phyloP scores from a whole-genome alignment of 2,329 filamentous ascomycete species.

The Scytalidium lignicola region DNA sequence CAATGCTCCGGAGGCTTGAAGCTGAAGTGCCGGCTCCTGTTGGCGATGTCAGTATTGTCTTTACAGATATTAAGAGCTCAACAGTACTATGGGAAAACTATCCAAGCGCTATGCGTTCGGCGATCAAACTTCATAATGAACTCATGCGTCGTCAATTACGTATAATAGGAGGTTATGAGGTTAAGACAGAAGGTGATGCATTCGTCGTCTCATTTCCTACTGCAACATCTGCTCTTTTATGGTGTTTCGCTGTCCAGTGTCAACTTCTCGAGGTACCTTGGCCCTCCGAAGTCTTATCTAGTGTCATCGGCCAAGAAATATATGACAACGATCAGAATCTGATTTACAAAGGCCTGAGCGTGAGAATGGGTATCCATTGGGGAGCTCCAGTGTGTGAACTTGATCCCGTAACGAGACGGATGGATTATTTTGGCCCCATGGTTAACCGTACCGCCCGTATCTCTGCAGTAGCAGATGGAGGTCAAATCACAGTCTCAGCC shows the following conservation, averaged over 20 bases:
- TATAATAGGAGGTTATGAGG: constrained; percentile 93
- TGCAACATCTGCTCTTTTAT: constrained; percentile 86
- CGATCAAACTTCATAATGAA: constrained; percentile 96
- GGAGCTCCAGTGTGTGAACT: constrained; percentile 91
- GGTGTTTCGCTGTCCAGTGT: constrained; percentile 93
- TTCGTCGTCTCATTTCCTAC: constrained; percentile 99
- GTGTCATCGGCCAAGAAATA: constrained; percentile 76
- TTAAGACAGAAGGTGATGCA: constrained; percentile 98
- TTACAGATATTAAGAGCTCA: constrained; percentile 99
- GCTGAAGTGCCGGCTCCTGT: constrained; percentile 87
- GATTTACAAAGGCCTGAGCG: constrained; percentile 91
- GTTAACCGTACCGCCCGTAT: constrained; percentile 96
- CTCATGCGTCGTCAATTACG: constrained; percentile 91
- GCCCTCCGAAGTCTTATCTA: constrained; percentile 89
- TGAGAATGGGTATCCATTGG: constrained; percentile 97
- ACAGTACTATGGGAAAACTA: constrained; percentile 95
- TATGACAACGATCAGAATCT: constrained; percentile 79
- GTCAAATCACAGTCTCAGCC: constrained; percentile 92
- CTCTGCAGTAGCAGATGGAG: constrained; percentile 88
- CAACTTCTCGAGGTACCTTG: constrained; percentile 83
- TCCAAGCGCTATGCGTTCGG: constrained; percentile 89
- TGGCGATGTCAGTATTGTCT: constrained; percentile 88
- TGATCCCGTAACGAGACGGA: constrained; percentile 92
- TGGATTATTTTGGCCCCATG: constrained; percentile 99
- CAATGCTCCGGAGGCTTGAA: constrained; percentile 78